These are phyloP conservation scores for Aquanectria penicillioides DNA, from an alignment of 2,329 filamentous ascomycete species.

Conservation along the genomic window DNA sequence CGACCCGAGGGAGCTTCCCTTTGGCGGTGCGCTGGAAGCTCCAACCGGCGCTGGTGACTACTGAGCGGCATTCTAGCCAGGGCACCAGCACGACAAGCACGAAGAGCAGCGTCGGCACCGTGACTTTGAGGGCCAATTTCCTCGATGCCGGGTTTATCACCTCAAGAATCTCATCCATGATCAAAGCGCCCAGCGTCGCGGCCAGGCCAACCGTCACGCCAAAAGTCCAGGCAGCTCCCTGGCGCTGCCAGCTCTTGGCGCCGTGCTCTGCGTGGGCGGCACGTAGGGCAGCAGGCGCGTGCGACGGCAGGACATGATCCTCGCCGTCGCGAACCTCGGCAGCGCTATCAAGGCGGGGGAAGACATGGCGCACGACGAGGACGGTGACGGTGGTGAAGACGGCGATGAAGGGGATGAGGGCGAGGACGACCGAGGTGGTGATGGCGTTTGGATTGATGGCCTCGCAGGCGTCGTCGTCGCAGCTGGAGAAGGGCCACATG, in stretches of 20 bases:
- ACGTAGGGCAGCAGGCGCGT: constrained; percentile 68
- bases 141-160: constrained; percentile 75
- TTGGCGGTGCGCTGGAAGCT: constrained; percentile 67
- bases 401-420: constrained; percentile 76
- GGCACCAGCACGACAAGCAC: constrained; percentile 81
- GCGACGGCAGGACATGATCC: constrained; percentile 69
- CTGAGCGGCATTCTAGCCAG: constrained; percentile 78
- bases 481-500: constrained; percentile 59
- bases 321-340: constrained; percentile 63
- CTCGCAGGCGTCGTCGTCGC: constrained; percentile 66
- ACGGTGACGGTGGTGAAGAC: constrained; percentile 73
- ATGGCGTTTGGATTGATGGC: constrained; percentile 53
- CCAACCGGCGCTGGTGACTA: constrained; percentile 68
- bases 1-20: constrained; percentile 65
- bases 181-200: constrained; percentile 80
- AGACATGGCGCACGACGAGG: constrained; percentile 74
- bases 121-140: constrained; percentile 73
- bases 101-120: constrained; percentile 76
- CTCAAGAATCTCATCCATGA: constrained; percentile 86
- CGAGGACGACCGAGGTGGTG: constrained; percentile 59
- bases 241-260: constrained; percentile 60
- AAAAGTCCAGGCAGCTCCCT: constrained; percentile 73
- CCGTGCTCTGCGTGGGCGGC: constrained; percentile 69
- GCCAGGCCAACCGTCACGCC: constrained; percentile 81
- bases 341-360: constrained; percentile 74